Base-by-base conservation (phyloP, 768 basidiomycete genomes). In the Mycena venus region DNA sequence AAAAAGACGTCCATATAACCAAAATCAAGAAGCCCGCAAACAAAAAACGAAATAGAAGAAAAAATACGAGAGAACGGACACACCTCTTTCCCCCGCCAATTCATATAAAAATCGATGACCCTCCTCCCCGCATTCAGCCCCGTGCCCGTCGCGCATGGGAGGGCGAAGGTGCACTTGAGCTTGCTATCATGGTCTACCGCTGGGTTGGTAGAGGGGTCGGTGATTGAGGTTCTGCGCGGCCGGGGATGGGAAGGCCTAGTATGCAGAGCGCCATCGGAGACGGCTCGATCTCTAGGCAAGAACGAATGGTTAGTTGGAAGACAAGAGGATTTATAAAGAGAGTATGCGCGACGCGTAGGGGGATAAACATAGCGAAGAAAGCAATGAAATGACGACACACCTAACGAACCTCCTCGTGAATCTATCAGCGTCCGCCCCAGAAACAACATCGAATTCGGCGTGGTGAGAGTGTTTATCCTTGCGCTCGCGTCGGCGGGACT, bases 51-150 rank as follows among this genome's bases (percentile, higher is more conserved):
- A 51, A 27, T 6, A 27, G 10, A 55, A 31, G 59, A 36, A 34
- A 36, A 51, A 27, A 42, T 25, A 31, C 15, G 40, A 38, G 49
- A 38, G 32, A 29, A n/a, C 29, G 40, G 12, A 73, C 86, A 66
- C 56, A 87, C 87, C 64, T 79, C 83, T 78, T 85, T 83, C 19
- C 85, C 84, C 74, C 83, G 82, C 89, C 88, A 89, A 32, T 86
- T 85, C 86, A 88, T 86, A 74, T 88, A 88, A 78, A 87, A 89
- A 77, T 90, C 87, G 40, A 88, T 84, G 49, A 84, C 84, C 75
- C 84, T 87, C 63, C 83, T 81, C 3, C 56, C 29, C 31, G 32
- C 56, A 14, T 34, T 80, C n/a, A n/a, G 49, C 49, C 79, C 21
- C n/a, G n/a, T n/a, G n/a, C 81, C 84, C 23, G 86, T 83, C 25